Percentiles rank a stretch among this genome's conserved stretches.
Evolutionary conservation across 176 grass and related monocot genomes (phyloP).

Genomic region (Oryza coarctata): DNA sequence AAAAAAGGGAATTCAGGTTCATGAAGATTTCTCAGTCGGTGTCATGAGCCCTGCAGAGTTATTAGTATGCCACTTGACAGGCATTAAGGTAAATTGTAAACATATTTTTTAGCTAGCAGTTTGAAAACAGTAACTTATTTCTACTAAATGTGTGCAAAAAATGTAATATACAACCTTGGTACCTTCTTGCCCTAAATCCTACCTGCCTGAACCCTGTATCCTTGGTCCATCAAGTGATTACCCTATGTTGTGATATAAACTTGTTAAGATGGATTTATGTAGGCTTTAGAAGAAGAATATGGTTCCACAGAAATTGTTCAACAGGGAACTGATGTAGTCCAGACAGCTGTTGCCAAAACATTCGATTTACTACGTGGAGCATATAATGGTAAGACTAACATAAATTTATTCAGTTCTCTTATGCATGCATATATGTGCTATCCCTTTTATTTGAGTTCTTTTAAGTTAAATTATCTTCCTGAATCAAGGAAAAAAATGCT

Average conservation of each 20-base stretch:
- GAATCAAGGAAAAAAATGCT: background rate
- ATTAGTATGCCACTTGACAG: conserved; percentile 71
- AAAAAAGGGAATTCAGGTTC: conserved; percentile 62
- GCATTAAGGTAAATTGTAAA: conserved; percentile 69
- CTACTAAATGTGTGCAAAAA: background rate
- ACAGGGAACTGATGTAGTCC: conserved; percentile 71
- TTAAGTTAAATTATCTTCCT: background rate
- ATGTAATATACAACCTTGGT: background rate
- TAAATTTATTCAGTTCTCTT: background rate
- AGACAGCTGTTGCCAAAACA: conserved; percentile 60
- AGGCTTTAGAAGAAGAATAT: conserved; percentile 75
- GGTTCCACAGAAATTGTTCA: conserved; percentile 52
- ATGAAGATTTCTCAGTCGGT: conserved; percentile 68
- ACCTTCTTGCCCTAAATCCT: background rate
- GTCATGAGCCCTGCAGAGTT: conserved; percentile 57
- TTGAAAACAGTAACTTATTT: conserved; percentile 2
- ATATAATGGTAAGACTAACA: conserved; percentile 59
- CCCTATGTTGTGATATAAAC: background rate
- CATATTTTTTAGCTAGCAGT: conserved; percentile 13
- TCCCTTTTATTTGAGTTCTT: background rate
- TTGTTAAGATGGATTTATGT: conserved; percentile 14
- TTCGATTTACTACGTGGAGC: conserved; percentile 64
- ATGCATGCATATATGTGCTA: background rate
- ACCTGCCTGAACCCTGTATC: background rate
- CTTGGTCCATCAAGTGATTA: background rate